These are phyloP conservation scores for Selenicereus undatus DNA, from an alignment of 148 eudicot species.

Conservation along the genomic window DNA sequence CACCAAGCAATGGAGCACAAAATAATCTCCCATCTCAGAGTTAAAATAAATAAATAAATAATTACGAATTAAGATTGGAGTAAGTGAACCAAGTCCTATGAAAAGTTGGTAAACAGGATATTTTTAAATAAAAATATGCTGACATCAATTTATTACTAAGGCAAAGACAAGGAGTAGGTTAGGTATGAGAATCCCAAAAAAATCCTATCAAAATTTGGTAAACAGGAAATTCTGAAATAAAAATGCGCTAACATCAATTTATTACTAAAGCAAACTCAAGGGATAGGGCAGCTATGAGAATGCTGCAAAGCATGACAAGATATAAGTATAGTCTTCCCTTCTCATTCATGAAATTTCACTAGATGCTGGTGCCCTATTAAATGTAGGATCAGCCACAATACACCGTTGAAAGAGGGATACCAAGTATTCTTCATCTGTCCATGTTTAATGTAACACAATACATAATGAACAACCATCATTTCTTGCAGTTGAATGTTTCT, in stretches of 20 bases:
- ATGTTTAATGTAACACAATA: no score
- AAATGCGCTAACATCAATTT: not conserved
- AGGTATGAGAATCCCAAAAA: not conserved
- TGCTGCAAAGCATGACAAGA: not conserved
- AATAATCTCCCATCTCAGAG: not conserved
- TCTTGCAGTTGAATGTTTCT: no score
- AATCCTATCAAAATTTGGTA: not conserved
- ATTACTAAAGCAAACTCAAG: not conserved
- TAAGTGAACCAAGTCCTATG: not conserved
- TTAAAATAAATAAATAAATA: not conserved
- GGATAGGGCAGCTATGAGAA: not conserved
- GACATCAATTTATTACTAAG: not conserved
- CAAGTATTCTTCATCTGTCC: no score
- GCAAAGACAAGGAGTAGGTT: not conserved
- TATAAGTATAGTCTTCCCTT: not conserved
- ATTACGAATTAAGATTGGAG: not conserved
- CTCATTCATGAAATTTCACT: constrained; percentile 1
- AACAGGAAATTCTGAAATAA: not conserved
- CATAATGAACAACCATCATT: no score
- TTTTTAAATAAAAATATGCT: not conserved
- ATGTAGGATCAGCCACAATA: not conserved
- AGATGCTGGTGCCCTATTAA: no score
- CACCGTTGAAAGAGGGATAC: not conserved
- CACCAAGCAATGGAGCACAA: constrained; percentile 6
- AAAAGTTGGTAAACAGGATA: not conserved